Evolutionary conservation across 768 basidiomycete species (phyloP).

Genomic region (Pleurotus ostreatus): DNA sequence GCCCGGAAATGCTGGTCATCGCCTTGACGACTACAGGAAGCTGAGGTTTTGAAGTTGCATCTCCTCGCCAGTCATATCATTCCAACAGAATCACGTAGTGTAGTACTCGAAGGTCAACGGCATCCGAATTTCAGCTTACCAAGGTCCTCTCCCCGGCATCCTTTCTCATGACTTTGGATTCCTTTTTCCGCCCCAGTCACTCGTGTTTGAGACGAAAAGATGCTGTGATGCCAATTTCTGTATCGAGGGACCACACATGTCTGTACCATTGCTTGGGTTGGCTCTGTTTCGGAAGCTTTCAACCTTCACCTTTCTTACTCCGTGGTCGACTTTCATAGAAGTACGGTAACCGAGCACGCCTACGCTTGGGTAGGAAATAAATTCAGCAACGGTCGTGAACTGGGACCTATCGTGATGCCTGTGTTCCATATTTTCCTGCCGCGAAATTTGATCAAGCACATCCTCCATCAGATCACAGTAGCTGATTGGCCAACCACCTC

Average conservation of each 20-base stretch:
- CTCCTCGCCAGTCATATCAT: conserved; percentile 7
- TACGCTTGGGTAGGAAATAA: background rate
- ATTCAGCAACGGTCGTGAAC: background rate
- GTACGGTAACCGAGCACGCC: background rate
- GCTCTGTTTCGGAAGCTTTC: background rate
- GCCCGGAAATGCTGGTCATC: conserved; percentile 5
- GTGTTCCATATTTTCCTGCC: background rate
- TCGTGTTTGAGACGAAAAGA: background rate
- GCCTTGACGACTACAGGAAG: conserved; percentile 1
- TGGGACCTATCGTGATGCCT: background rate
- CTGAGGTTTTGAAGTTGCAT: background rate
- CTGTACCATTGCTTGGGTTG: background rate
- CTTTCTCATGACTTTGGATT: background rate
- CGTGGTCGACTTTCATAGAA: background rate
- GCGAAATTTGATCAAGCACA: background rate
- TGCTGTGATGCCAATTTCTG: conserved; percentile 1
- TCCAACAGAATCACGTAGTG: background rate
- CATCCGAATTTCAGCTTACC: background rate
- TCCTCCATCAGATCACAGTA: conserved; percentile 26
- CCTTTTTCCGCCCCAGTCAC: background rate
- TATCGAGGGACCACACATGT: background rate
- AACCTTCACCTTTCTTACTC: background rate
- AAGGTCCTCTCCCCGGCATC: background rate
- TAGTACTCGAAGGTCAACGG: background rate
- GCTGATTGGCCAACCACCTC: conserved; percentile 50